Percentiles rank a stretch among this genome's conserved stretches.
Conservation (phyloP, 2,329 filamentous ascomycete genomes). For the Rhinocladiella mackenziei region DNA sequence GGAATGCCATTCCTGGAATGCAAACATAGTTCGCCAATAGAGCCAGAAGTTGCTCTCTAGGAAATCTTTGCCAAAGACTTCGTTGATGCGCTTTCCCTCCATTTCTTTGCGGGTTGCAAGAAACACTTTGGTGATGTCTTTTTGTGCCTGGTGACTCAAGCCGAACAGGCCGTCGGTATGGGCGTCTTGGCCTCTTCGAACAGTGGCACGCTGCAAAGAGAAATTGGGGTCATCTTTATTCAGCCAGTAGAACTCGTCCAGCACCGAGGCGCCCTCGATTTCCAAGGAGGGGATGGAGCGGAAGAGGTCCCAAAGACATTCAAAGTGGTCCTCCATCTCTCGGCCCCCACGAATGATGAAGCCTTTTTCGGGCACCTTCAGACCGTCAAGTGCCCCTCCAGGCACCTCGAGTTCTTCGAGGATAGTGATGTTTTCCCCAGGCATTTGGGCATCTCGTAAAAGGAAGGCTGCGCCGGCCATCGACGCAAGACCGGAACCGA, state of each 20-base stretch:
- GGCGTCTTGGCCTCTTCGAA: constrained; percentile 12
- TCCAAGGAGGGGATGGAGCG: constrained; percentile 32
- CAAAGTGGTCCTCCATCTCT: constrained; percentile 36
- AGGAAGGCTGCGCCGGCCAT: constrained; percentile 38
- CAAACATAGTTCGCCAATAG: constrained; percentile 31
- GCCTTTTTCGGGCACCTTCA: constrained; percentile 33
- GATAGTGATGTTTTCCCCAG: constrained; percentile 35
- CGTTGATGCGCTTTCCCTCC: constrained; percentile 33
- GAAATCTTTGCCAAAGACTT: constrained; percentile 29
- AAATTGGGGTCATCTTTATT: constrained; percentile 18
- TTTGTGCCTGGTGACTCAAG: constrained; percentile 8
- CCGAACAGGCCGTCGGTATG: constrained; percentile 14
- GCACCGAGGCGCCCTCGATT: constrained; percentile 11
- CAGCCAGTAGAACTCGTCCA: constrained; percentile 20
- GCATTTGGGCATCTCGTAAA: constrained; percentile 36
- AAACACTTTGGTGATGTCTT: constrained; percentile 10
- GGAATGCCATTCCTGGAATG: constrained; percentile 33
- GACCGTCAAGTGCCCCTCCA: constrained; percentile 33
- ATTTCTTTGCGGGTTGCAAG: constrained; percentile 27
- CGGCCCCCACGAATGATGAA: constrained; percentile 38
- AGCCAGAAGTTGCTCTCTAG: constrained; percentile 33
- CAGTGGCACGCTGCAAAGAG: constrained; percentile 11
- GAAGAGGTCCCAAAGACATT: constrained; percentile 36
- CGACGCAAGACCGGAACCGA: constrained; percentile 37
- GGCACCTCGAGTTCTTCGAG: constrained; percentile 34